Evolutionary conservation across 495 filamentous ascomycete species (phyloP), one percentile per base, ranked within the genome.

Genomic region (Penicillium bialowiezense): DNA sequence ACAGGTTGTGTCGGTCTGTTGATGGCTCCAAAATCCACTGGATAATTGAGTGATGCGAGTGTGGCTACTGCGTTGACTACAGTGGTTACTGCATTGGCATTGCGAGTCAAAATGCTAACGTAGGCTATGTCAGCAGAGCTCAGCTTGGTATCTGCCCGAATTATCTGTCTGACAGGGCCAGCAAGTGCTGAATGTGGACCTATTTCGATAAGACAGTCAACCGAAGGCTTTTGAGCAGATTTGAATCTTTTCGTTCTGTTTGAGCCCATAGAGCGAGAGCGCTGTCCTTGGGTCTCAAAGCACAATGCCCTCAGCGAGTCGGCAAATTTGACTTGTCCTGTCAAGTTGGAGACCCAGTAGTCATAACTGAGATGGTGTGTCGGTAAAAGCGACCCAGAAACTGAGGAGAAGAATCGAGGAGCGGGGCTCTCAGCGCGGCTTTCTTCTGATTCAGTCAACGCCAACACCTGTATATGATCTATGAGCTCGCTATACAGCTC

Each of bases 121-220:
- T 71, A 72, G 21, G 15, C 3, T 9, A 63, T 63, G 7, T 54
- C 35, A 15, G 50, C 44, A 6, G 55, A 15, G 7, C 40, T 51
- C 15, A 61, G 52, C 10, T 54, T 63, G 9, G 33, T 13, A 29
- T 59, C 52, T 1, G 42, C 48, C 36, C 56, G 36, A 3, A 69
- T 5, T 0, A 63, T 63, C 19, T 71, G 64, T 31, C 57, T 61
- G 7, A 68, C 48, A 1, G 67, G 73, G 1, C 70, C 71, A 13
- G 62, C 41, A 2, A 84, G 60, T 0, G 74, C 69, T 0, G 61
- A 52, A 44, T 77, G 72, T 0, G 81, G 78, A 0, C 81, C 78
- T 18, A 83, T 54, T 54, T 84, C 81, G 3, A 83, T 10, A 0
- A 82, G 44, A 15, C 62, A 40, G 34, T 70, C 65, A 2, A 73